Percentiles rank a stretch among this genome's conserved stretches.
Conservation (phyloP, 31 red algal genomes). For the Odonthalia washingtoniensis region DNA sequence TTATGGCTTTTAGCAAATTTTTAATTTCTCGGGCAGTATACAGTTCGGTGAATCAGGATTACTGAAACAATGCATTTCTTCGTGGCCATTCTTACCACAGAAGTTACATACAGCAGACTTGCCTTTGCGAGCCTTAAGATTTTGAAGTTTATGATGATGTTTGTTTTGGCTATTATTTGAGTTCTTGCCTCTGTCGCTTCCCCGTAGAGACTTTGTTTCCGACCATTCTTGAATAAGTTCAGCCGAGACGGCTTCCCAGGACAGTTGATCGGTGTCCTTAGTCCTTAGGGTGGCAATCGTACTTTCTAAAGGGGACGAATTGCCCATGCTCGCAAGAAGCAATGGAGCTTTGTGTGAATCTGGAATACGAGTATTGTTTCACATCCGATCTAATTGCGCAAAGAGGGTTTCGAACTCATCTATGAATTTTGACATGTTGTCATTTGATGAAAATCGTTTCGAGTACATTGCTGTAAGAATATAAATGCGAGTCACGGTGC, state of each 20-base stretch:
- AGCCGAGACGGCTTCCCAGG: neutral
- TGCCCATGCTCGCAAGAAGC: neutral
- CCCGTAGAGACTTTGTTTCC: neutral
- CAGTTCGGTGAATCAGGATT: neutral
- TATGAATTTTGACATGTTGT: slow-evolving; percentile 3
- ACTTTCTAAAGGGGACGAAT: neutral
- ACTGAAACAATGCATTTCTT: neutral
- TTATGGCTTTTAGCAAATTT: no score
- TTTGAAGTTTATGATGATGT: neutral
- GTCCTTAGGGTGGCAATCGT: neutral
- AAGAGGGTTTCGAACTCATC: slow-evolving; percentile 27
- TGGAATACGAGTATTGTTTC: slow-evolving; percentile 11
- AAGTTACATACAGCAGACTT: neutral
- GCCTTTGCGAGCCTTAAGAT: neutral
- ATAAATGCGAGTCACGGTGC: slow-evolving; percentile 13
- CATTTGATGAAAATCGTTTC: neutral
- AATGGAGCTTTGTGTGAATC: neutral
- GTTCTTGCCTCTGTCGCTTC: neutral
- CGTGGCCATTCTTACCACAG: neutral
- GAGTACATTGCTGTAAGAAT: slow-evolving; percentile 35
- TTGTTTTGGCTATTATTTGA: neutral
- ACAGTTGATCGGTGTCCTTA: neutral
- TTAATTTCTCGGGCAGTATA: neutral
- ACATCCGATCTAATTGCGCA: slow-evolving; percentile 27
- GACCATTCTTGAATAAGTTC: neutral